These are phyloP conservation scores for Sanghuangporus sanghuang DNA, from an alignment of 1,284 basidiomycete genomes.

Conservation along the genomic window DNA sequence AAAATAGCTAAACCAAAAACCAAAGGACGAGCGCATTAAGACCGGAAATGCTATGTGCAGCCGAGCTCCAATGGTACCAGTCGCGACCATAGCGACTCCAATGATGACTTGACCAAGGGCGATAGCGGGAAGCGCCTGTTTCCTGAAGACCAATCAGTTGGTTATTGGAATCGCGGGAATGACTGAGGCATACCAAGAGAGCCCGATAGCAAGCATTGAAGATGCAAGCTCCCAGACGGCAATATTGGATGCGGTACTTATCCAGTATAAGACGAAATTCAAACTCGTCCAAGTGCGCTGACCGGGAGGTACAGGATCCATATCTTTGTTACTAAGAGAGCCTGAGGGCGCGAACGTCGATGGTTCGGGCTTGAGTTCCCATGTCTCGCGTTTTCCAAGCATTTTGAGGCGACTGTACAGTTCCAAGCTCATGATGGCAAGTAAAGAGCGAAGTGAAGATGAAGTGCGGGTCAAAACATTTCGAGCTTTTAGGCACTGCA, in stretches of 20 bases:
- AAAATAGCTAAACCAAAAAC: constrained; percentile 77
- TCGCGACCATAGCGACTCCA: constrained; percentile 52
- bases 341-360: constrained; percentile 47
- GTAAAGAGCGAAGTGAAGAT: background rate
- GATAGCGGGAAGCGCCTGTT: constrained; percentile 36
- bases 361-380: constrained; percentile 43
- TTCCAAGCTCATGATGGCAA: background rate
- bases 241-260: constrained; percentile 53
- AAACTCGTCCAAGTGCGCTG: constrained; percentile 57
- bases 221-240: constrained; percentile 44
- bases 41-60: constrained; percentile 69
- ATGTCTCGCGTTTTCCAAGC: constrained; percentile 25
- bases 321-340: constrained; percentile 68
- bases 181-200: constrained; percentile 46
- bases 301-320: constrained; percentile 62
- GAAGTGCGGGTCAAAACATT: background rate
- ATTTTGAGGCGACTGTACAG: background rate
- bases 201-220: constrained; percentile 60
- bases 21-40: constrained; percentile 70
- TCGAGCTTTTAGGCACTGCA: background rate
- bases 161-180: background rate
- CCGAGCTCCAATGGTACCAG: constrained; percentile 68
- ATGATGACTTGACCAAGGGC: constrained; percentile 58
- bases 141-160: background rate
- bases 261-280: constrained; percentile 62